phyloP scores from a whole-genome alignment of 495 filamentous ascomycete species.

The Penicillium paxilli region DNA sequence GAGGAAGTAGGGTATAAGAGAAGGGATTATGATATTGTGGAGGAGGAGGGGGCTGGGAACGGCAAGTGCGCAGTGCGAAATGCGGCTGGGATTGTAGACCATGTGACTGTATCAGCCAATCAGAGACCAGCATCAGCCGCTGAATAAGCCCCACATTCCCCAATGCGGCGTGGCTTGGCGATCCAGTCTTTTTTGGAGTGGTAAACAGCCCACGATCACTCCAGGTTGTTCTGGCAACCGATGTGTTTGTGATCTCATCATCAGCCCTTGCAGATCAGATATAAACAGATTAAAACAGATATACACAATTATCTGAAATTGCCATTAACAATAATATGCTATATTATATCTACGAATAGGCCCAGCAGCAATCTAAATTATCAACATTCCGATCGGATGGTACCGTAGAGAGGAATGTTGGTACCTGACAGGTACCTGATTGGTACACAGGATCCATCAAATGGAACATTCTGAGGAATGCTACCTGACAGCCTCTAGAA shows the following conservation, averaged over 20 bases:
- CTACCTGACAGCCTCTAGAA: background rate
- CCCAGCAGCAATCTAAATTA: no score
- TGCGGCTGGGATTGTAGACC: conserved; percentile 27
- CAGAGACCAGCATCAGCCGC: background rate
- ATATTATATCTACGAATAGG: background rate
- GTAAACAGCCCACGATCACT: conserved; percentile 39
- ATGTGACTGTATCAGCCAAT: conserved; percentile 21
- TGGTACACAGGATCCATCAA: background rate
- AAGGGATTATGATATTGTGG: conserved; percentile 32
- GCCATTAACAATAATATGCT: no score
- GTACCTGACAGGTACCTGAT: background rate
- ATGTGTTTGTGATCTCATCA: conserved; percentile 11
- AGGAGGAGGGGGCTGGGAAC: conserved; percentile 42
- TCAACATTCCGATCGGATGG: no score
- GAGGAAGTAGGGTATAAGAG: conserved; percentile 9
- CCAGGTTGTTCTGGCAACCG: conserved; percentile 30
- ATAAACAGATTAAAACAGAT: no score
- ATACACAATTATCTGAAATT: no score
- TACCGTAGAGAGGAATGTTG: background rate
- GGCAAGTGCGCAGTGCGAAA: conserved; percentile 17
- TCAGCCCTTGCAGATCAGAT: background rate
- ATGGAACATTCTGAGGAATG: background rate
- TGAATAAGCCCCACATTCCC: conserved; percentile 19
- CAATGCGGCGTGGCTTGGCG: conserved; percentile 29
- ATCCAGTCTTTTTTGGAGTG: conserved; percentile 32